Evolutionary conservation across 106 monocot species (phyloP), one percentile per base, ranked within the genome.

Genomic region (Xerophyta viscosa): DNA sequence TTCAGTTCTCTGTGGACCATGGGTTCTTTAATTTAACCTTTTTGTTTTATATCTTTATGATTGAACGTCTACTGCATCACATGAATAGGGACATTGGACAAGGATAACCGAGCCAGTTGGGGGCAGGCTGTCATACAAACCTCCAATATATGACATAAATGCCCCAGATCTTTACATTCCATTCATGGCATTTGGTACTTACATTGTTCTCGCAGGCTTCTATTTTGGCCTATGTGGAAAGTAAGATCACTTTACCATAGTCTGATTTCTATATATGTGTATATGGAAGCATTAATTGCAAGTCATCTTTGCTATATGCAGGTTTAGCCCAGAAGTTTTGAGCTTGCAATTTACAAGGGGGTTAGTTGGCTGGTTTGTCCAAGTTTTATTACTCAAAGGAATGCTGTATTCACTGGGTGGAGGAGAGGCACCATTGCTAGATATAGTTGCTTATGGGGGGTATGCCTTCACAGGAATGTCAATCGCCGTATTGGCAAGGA

Each of bases 151-250:
- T 51, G 71, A 58, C 26, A 58, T 58, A 37, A 67, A 67, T 50
- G 67, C 67, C 14, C 67, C 58, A 27, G 67, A 67, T 36, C 46
- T 71, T n/a, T 71, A 71, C 50, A 71, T 71, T 20, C 71, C 71
- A 30, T 50, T 72, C 2, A 72, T 72, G 72, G 72, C 72, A 22
- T 72, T 72, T 44, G 72, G 66, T 8, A 72, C 72, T 14, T 72
- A 72, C 14, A 21, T 72, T 12, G 54, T 72, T 48, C 60, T 72
- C 14, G 52, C 66, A 20, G 72, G 72, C 15, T 59, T 72, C 37
- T 53, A 59, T 14, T 66, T 66, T 28, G 72, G 72, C 48, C 72
- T 72, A 19, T 48, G 36, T 36, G 72, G 72, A 43, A 66, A 65
- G 72, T 66, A 72, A 60, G 66, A 42, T 51, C 4, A 1, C n/a